These are phyloP conservation scores for Wakefieldia striispora DNA, from an alignment of 768 basidiomycete species.

Conservation along the genomic window DNA sequence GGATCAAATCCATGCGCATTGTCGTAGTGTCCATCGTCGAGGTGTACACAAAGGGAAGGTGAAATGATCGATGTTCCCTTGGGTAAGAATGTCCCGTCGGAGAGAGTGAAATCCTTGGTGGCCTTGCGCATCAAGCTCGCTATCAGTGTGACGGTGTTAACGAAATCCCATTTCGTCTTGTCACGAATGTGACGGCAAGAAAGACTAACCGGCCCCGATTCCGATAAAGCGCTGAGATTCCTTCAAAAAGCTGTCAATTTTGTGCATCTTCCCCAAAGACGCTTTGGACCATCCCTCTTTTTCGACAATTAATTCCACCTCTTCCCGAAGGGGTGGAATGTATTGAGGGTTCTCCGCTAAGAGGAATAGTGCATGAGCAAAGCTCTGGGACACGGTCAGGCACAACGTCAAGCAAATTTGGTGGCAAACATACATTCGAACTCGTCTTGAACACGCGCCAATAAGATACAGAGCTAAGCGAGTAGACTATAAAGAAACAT, in stretches of 20 bases:
- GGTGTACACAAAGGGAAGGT: conserved; percentile 21
- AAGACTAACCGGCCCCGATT: conserved; percentile 18
- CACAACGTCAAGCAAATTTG: not conserved
- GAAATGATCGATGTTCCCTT: conserved; percentile 27
- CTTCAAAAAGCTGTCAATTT: conserved; percentile 39
- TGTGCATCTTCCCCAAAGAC: conserved; percentile 27
- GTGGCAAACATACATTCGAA: too few species aligned
- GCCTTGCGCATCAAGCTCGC: conserved; percentile 27
- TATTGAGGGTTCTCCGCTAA: conserved; percentile 25
- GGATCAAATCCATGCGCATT: conserved; percentile 17
- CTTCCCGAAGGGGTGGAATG: too few species aligned
- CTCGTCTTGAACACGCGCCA: too few species aligned
- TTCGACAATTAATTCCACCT: too few species aligned
- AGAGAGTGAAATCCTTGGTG: conserved; percentile 24
- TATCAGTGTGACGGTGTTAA: not conserved
- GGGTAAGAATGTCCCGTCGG: conserved; percentile 35
- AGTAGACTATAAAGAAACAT: not conserved
- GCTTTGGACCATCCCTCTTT: conserved; percentile 9
- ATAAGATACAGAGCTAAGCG: too few species aligned
- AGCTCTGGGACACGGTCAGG: conserved; percentile 17
- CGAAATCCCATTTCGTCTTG: not conserved
- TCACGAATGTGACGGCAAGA: not conserved
- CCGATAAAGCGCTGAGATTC: conserved; percentile 33
- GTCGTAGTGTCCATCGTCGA: conserved; percentile 22
- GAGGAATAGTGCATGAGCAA: conserved; percentile 33